Base-by-base conservation (phyloP, 306 rosid genomes). In the Styphnolobium japonicum region DNA sequence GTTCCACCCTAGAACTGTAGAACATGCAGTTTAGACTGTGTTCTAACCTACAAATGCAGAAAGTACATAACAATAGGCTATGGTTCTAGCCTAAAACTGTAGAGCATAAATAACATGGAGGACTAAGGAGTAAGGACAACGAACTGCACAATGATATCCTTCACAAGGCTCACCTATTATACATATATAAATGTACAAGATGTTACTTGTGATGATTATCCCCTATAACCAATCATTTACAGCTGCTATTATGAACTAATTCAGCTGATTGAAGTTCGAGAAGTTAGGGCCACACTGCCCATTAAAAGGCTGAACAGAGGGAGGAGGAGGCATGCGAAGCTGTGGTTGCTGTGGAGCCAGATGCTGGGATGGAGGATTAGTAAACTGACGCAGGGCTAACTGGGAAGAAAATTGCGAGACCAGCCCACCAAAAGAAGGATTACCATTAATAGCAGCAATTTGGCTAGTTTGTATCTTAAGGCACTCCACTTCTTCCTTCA, bases 401-500 rank as follows among this genome's bases (percentile, higher is more conserved):
- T 82, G 88, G 40, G 88, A 9, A 10, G 67, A 58, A 51, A 78
- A 86, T 22, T 85, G 89, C 52, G 86, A 69, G 2, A 83, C 69
- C 1, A 85, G 14, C 63, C 74, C 85, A 55, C 83, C 10, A 64
- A 19, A 62, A 81, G 75, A 76, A 39, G 73, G 82, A 69, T 65
- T 53, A 45, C 85, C 80, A 64, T 79, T 78, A 7, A 81, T 39
- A 22, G 66, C 61, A 2, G 73, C 80, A 22, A 21, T 27, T 22
- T 83, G 84, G 36, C 45, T 76, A 5, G 80, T 49, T 62, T 82
- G 82, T 5, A 82, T 84, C 86, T 65, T 85, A 2, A 86, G 86
- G 60, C 81, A 79, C 46, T 79, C 74, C 39, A 82, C 70, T 79
- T 89, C 90, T 19, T 82, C 83, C 80, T 37, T 84, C 43, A 88